A percentile compares a stretch with the other conserved stretches of the same genome.
These are phyloP conservation scores for Chiua virens DNA, from an alignment of 768 basidiomycete genomes.

Conservation along the genomic window DNA sequence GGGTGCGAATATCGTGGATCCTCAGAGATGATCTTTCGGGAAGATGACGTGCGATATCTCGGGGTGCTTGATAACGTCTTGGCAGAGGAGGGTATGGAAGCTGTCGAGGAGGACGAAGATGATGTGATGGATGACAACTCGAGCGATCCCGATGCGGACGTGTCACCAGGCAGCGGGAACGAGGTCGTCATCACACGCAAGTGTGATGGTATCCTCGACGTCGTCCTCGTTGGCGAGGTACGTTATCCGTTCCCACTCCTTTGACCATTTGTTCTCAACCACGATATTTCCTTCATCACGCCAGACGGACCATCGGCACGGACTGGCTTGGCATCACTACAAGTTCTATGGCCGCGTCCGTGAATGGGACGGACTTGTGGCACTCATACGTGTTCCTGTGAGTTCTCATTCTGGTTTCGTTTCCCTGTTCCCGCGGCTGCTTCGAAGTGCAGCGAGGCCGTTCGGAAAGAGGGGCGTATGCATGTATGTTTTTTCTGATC, in stretches of 20 bases:
- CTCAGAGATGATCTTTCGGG: slow-evolving; percentile 28
- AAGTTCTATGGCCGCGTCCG: slow-evolving; percentile 54
- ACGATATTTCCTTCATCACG: neutral
- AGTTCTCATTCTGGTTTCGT: slow-evolving; percentile 5
- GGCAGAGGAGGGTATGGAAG: slow-evolving; percentile 14
- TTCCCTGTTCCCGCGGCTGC: neutral
- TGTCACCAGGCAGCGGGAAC: slow-evolving; percentile 19
- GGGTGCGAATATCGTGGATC: slow-evolving; percentile 30
- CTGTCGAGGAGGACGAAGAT: slow-evolving; percentile 29
- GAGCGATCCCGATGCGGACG: slow-evolving; percentile 25
- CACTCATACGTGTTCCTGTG: slow-evolving; percentile 45
- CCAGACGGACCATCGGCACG: slow-evolving; percentile 51
- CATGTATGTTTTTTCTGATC: slow-evolving; percentile 2
- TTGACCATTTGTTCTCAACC: neutral
- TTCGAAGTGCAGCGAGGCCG: neutral
- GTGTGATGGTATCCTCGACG: slow-evolving; percentile 60
- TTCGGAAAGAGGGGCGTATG: neutral
- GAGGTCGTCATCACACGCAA: slow-evolving; percentile 27
- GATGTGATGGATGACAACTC: slow-evolving; percentile 29
- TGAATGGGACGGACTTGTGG: slow-evolving; percentile 59
- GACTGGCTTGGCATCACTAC: slow-evolving; percentile 48
- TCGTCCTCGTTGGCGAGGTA: slow-evolving; percentile 62
- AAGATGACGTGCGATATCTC: slow-evolving; percentile 27
- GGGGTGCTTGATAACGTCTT: slow-evolving; percentile 5
- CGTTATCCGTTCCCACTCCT: slow-evolving; percentile 7